Conservation (phyloP, 805 yeast genomes). For the Kluyveromyces wickerhamii region DNA sequence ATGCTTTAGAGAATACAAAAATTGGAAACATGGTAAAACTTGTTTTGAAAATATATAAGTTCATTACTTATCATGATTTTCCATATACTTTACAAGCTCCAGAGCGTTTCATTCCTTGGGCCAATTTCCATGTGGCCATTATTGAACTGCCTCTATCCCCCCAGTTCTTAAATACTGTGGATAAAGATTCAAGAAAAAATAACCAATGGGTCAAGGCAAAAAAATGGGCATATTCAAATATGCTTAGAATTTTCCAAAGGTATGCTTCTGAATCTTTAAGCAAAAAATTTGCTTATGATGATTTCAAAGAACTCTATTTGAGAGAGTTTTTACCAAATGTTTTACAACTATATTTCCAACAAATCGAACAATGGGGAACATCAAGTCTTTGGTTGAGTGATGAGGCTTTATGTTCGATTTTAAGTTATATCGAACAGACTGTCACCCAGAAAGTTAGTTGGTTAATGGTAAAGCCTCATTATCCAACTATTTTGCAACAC, state of each 20-base stretch:
- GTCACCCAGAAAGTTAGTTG: constrained; percentile 56
- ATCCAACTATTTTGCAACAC: constrained; percentile 55
- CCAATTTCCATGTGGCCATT: constrained; percentile 62
- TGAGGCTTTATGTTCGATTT: constrained; percentile 54
- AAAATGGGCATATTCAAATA: constrained; percentile 84
- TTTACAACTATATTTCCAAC: constrained; percentile 51
- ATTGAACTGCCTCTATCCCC: constrained; percentile 45
- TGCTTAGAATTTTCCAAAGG: constrained; percentile 61
- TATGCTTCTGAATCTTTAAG: constrained; percentile 48
- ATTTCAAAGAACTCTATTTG: constrained; percentile 49
- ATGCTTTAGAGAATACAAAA: constrained; percentile 28
- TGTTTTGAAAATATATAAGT: constrained; percentile 69
- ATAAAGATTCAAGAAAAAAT: constrained; percentile 46
- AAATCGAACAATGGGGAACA: constrained; percentile 67
- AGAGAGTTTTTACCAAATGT: constrained; percentile 66
- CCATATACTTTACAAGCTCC: constrained; percentile 55
- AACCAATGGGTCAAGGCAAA: constrained; percentile 66
- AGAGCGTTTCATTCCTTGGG: constrained; percentile 56
- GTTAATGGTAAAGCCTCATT: constrained; percentile 56
- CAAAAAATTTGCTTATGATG: constrained; percentile 47
- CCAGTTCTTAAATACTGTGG: constrained; percentile 33
- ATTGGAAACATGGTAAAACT: constrained; percentile 68
- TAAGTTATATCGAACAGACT: constrained; percentile 56
- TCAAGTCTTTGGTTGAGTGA: constrained; percentile 61
- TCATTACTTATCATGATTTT: constrained; percentile 62